Evolutionary conservation across 768 basidiomycete genomes (phyloP).

Genomic region (Trichaptum fuscoviolaceum): DNA sequence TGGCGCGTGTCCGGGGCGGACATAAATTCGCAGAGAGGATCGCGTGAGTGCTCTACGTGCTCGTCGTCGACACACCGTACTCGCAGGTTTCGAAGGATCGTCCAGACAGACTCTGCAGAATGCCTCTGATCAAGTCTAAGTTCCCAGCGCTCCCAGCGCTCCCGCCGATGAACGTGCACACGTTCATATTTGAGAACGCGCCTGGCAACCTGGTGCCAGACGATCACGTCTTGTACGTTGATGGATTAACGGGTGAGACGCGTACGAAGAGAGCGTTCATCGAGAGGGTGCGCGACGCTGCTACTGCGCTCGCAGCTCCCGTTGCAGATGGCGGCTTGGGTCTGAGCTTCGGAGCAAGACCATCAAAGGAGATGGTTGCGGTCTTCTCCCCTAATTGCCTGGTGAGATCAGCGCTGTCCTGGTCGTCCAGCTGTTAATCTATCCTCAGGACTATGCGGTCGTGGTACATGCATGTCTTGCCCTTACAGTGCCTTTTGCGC

Average conservation of each 20-base stretch:
- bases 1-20: background rate
- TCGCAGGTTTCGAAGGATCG: background rate
- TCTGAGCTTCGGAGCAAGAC: constrained; percentile 12
- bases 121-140: constrained; percentile 38
- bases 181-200: constrained; percentile 44
- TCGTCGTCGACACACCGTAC: background rate
- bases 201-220: constrained; percentile 51
- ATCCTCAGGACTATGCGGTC: constrained; percentile 46
- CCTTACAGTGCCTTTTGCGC: constrained; percentile 46
- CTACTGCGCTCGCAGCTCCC: constrained; percentile 42
- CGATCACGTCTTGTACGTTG: constrained; percentile 52
- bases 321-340: constrained; percentile 50
- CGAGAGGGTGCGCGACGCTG: constrained; percentile 45
- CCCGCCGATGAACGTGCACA: constrained; percentile 49
- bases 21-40: background rate
- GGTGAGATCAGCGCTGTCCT: constrained; percentile 39
- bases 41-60: background rate
- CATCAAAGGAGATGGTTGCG: constrained; percentile 57
- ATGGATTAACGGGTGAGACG: constrained; percentile 44
- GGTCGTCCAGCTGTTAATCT: background rate
- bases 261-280: constrained; percentile 44
- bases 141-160: constrained; percentile 47
- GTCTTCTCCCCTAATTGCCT: constrained; percentile 66
- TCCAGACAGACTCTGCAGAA: too few relatives aligned
- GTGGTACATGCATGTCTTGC: constrained; percentile 45